These are phyloP conservation scores for Monosporascus sp. DNA, from an alignment of 2,329 filamentous ascomycete genomes.

Conservation along the genomic window DNA sequence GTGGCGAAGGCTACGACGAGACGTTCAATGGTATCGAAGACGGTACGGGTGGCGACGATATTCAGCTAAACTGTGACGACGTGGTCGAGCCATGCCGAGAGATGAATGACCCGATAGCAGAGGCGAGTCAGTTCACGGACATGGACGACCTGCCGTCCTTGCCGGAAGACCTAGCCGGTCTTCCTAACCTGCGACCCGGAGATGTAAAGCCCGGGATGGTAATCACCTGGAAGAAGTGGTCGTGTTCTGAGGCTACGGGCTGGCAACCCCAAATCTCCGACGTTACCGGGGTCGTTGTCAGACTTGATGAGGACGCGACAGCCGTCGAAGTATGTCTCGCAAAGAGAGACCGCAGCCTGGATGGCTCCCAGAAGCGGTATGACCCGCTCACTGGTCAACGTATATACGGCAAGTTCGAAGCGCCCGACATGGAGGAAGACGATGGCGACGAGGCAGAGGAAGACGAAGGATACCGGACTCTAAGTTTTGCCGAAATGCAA, in stretches of 20 bases:
- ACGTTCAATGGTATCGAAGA: constrained; percentile 30
- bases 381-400: constrained; percentile 66
- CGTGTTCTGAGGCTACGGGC: constrained; percentile 55
- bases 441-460: constrained; percentile 46
- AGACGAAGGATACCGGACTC: constrained; percentile 56
- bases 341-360: constrained; percentile 57
- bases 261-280: constrained; percentile 62
- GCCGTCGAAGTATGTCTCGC: constrained; percentile 61
- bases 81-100: constrained; percentile 27
- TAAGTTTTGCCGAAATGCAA: constrained; percentile 59
- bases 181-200: constrained; percentile 45
- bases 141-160: constrained; percentile 59
- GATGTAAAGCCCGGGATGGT: constrained; percentile 55
- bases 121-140: constrained; percentile 41
- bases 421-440: constrained; percentile 58
- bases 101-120: constrained; percentile 14
- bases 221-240: constrained; percentile 63
- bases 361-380: constrained; percentile 52
- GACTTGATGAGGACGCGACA: constrained; percentile 45
- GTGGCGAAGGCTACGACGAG: constrained; percentile 23
- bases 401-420: constrained; percentile 74
- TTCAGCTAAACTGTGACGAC: constrained; percentile 39
- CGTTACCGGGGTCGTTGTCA: constrained; percentile 63
- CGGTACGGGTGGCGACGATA: constrained; percentile 19
- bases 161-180: constrained; percentile 49